Evolutionary conservation across 139 green algal genomes (phyloP).

Genomic region (Volvox reticuliferus): DNA sequence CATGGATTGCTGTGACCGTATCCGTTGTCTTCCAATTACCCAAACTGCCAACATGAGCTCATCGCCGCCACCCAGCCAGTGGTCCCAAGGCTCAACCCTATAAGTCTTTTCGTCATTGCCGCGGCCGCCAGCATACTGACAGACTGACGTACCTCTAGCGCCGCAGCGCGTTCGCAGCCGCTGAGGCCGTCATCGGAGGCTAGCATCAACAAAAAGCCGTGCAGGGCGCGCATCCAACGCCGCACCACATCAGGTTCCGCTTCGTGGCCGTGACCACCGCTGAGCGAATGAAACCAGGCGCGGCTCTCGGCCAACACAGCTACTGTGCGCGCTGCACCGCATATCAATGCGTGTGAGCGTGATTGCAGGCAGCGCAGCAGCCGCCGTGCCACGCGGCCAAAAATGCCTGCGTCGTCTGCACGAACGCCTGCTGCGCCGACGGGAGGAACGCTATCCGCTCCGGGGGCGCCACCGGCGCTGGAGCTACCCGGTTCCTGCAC

Average conservation of each 20-base stretch:
- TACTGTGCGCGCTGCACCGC: conserved; percentile 8
- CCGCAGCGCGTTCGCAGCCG: conserved; percentile 32
- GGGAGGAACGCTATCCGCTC: not conserved
- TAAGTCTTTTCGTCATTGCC: no score
- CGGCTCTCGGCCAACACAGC: conserved; percentile 49
- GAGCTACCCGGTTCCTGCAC: not conserved
- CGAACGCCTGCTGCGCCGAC: not conserved
- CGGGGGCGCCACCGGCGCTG: not conserved
- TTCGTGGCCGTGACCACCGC: conserved; percentile 48
- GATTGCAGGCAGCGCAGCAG: conserved; percentile 56
- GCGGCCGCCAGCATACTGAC: no score
- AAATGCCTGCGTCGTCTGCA: conserved; percentile 28
- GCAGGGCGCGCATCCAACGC: conserved; percentile 20
- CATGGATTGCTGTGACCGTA: no score
- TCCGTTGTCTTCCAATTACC: no score
- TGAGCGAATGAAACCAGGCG: conserved; percentile 52
- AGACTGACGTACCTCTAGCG: conserved; percentile 21
- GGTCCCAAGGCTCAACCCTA: no score
- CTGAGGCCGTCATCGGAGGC: conserved; percentile 20
- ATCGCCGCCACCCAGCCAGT: no score
- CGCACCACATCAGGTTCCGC: conserved; percentile 42
- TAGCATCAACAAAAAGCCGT: conserved; percentile 18
- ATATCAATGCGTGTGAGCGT: conserved; percentile 22
- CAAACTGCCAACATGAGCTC: no score
- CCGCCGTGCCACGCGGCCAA: conserved; percentile 52